Evolutionary conservation across 2,329 filamentous ascomycete species (phyloP).

Genomic region (Sclerotinia subarctica): DNA sequence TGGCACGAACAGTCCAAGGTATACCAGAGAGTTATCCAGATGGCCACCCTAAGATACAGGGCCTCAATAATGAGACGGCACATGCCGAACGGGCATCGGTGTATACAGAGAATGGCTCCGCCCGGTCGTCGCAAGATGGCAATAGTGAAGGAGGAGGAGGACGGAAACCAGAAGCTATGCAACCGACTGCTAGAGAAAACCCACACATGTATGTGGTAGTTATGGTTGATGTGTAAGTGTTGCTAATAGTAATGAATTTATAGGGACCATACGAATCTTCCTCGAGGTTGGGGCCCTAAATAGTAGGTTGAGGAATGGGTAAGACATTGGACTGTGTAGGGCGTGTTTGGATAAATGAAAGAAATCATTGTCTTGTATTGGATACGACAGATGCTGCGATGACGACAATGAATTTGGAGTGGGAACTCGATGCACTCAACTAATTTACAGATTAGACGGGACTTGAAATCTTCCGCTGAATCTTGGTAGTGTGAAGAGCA

Average conservation of each 20-base stretch:
- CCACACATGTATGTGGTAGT: neutral
- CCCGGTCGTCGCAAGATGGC: neutral
- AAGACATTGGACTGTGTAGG: neutral
- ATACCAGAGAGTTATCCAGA: neutral
- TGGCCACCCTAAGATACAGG: neutral
- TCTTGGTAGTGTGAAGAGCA: neutral
- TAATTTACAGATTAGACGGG: neutral
- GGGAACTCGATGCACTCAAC: no score
- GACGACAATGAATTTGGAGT: neutral
- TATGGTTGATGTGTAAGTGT: neutral
- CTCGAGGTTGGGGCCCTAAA: neutral
- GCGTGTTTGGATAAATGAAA: neutral
- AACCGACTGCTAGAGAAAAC: neutral
- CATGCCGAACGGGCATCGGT: neutral
- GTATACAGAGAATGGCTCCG: slow-evolving; percentile 10
- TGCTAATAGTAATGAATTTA: neutral
- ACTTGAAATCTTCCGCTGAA: neutral
- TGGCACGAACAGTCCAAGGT: neutral
- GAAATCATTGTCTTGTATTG: neutral
- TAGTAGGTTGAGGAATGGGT: neutral
- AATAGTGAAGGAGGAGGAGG: neutral
- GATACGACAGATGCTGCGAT: neutral
- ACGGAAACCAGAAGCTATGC: neutral
- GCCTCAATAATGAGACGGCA: neutral
- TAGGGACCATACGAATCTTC: neutral